Percentiles rank a stretch among this genome's conserved stretches.
Evolutionary conservation across 768 basidiomycete species (phyloP).

Genomic region (Tephrocybe sp.): DNA sequence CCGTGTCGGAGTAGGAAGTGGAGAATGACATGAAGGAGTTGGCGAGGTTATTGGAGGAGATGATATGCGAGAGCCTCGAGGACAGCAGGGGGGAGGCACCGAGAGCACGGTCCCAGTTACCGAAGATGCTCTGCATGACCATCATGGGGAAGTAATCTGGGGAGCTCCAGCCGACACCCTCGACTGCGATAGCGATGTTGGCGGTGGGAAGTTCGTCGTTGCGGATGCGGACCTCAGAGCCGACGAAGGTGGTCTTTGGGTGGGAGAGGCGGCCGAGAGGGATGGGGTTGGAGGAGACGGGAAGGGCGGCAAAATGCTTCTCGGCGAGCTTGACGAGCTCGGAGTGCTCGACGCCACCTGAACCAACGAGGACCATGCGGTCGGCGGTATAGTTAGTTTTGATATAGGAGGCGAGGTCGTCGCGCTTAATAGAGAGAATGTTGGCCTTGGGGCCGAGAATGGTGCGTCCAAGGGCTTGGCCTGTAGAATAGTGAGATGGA

Average conservation of each 20-base stretch:
- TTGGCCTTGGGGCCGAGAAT: conserved; percentile 96
- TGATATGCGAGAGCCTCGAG: conserved; percentile 87
- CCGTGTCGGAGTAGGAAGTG: conserved; percentile 97
- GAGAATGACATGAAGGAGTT: conserved; percentile 99
- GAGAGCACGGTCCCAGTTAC: conserved; percentile 98
- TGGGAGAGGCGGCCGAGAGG: conserved; percentile 81
- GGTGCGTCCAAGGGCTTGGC: conserved; percentile 92
- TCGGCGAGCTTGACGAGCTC: conserved; percentile 94
- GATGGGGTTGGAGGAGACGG: conserved; percentile 84
- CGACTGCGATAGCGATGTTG: conserved; percentile 95
- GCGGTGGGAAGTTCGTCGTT: conserved; percentile 89
- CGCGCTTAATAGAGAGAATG: conserved; percentile 91
- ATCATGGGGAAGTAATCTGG: conserved; percentile 99
- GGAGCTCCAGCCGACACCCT: conserved; percentile 96
- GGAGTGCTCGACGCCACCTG: conserved; percentile 91
- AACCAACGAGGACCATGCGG: conserved; percentile 98
- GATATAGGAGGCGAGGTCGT: conserved; percentile 89
- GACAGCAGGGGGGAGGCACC: conserved; percentile 89
- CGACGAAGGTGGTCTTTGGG: conserved; percentile 80
- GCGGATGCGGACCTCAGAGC: conserved; percentile 93
- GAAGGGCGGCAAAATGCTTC: conserved; percentile 88
- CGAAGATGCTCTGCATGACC: conserved; percentile 96
- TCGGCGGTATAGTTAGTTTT: conserved; percentile 98
- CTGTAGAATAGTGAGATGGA: conserved; percentile 37
- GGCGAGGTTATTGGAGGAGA: conserved; percentile 92